These are phyloP conservation scores for Lepiota brunneoincarnata DNA, from an alignment of 768 basidiomycete species.

Conservation along the genomic window DNA sequence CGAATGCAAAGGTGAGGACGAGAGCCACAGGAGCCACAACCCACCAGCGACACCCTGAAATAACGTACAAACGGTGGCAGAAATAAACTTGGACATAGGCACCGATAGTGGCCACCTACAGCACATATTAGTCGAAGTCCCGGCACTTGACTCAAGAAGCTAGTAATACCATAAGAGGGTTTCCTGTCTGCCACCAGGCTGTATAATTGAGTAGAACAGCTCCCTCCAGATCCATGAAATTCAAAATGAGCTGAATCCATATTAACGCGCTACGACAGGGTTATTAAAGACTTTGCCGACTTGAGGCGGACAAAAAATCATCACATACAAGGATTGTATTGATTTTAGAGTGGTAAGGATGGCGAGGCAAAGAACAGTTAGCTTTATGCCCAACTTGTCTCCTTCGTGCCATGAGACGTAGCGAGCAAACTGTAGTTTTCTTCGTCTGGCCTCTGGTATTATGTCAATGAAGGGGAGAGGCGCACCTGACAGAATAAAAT, in stretches of 20 bases:
- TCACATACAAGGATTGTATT: constrained; percentile 29
- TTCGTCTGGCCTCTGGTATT: no score
- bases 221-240: constrained; percentile 25
- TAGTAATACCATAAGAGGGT: constrained; percentile 24
- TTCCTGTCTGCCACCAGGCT: constrained; percentile 31
- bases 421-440: constrained; percentile 21
- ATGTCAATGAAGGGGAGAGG: neutral
- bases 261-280: constrained; percentile 20
- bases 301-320: neutral
- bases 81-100: constrained; percentile 32
- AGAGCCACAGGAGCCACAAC: constrained; percentile 21
- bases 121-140: neutral
- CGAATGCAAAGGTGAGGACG: constrained; percentile 25
- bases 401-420: constrained; percentile 23
- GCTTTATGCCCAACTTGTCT: constrained; percentile 18
- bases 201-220: constrained; percentile 28
- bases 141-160: neutral
- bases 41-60: constrained; percentile 20
- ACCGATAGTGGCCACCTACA: constrained; percentile 28
- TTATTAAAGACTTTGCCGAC: neutral
- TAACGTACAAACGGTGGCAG: constrained; percentile 26
- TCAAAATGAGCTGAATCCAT: constrained; percentile 27
- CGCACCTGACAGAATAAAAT: constrained; percentile 28
- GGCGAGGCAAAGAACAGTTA: constrained; percentile 22
- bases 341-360: constrained; percentile 28